Evolutionary conservation across 108 stramenopile genomes (phyloP).

Genomic region (Cyclostephanos invisitatus): DNA sequence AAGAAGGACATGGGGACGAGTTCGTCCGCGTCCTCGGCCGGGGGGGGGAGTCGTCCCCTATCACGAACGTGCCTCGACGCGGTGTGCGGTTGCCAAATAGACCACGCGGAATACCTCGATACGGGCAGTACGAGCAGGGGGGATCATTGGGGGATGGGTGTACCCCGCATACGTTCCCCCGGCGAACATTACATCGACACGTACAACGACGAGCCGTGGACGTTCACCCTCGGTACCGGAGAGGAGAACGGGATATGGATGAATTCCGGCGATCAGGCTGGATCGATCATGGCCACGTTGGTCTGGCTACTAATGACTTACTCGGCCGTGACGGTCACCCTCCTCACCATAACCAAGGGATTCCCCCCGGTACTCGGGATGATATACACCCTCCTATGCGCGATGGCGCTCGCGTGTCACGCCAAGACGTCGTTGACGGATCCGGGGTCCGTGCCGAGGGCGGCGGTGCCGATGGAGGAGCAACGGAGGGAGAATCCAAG

Average conservation of each 20-base stretch:
- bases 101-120: slow-evolving; percentile 45
- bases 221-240: slow-evolving; percentile 47
- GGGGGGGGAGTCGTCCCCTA: slow-evolving; percentile 15
- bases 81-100: slow-evolving; percentile 40
- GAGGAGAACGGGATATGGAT: slow-evolving; percentile 83
- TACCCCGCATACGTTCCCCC: slow-evolving; percentile 42
- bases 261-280: slow-evolving; percentile 88
- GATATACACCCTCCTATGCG: slow-evolving; percentile 65
- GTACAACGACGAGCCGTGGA: slow-evolving; percentile 47
- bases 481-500: slow-evolving; percentile 61
- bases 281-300: slow-evolving; percentile 83
- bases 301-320: slow-evolving; percentile 86
- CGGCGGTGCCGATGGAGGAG: slow-evolving; percentile 81
- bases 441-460: slow-evolving; percentile 90
- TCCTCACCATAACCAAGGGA: slow-evolving; percentile 75
- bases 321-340: slow-evolving; percentile 73
- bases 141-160: not conserved
- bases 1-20: slow-evolving; percentile 8
- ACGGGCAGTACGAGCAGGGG: too few relatives aligned
- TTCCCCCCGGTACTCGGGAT: slow-evolving; percentile 60
- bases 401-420: slow-evolving; percentile 87
- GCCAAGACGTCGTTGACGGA: slow-evolving; percentile 94
- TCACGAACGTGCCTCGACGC: slow-evolving; percentile 40
- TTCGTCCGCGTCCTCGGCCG: slow-evolving; percentile 8
- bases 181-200: slow-evolving; percentile 53